Evolutionary conservation across 2,329 filamentous ascomycete species (phyloP).

Genomic region (Aspergillus ibericus): DNA sequence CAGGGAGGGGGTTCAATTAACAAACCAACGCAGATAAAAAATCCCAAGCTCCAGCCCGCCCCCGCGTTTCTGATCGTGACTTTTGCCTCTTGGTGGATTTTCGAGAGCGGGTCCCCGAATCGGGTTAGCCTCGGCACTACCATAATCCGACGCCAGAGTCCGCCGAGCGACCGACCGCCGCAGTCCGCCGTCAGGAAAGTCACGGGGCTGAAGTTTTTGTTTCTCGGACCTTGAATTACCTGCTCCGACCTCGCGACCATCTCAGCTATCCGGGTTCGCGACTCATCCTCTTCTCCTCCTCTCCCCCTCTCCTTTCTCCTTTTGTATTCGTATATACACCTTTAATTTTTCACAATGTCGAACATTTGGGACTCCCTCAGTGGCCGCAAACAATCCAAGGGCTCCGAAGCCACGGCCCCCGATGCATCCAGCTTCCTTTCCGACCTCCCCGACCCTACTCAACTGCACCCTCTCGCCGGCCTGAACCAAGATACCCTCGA

Average conservation of each 20-base stretch:
- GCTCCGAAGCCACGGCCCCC: constrained; percentile 62
- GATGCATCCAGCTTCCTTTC: constrained; percentile 86
- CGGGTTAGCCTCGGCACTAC: constrained; percentile 27
- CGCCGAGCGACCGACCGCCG: not conserved
- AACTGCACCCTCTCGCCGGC: constrained; percentile 89
- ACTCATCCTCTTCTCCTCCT: not conserved
- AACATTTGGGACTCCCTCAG: constrained; percentile 61
- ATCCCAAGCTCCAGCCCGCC: constrained; percentile 15
- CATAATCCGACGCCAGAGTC: constrained; percentile 16
- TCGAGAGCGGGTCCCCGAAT: constrained; percentile 26
- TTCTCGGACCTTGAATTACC: constrained; percentile 9
- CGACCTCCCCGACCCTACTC: constrained; percentile 78
- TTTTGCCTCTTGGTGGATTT: constrained; percentile 30
- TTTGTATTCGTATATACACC: constrained; percentile 17
- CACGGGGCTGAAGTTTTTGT: constrained; percentile 45
- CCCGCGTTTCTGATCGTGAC: constrained; percentile 29
- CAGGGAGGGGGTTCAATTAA: not conserved
- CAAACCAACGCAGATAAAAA: constrained; percentile 10
- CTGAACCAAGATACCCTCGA: constrained; percentile 91
- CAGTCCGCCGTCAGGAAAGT: constrained; percentile 12
- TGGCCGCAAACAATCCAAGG: constrained; percentile 59
- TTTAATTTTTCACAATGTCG: constrained; percentile 45
- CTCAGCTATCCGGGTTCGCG: not conserved
- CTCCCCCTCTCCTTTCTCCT: constrained; percentile 13
- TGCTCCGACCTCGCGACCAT: not conserved